Evolutionary conservation across 768 basidiomycete species (phyloP).

Genomic region (Hypsizygus marmoreus): DNA sequence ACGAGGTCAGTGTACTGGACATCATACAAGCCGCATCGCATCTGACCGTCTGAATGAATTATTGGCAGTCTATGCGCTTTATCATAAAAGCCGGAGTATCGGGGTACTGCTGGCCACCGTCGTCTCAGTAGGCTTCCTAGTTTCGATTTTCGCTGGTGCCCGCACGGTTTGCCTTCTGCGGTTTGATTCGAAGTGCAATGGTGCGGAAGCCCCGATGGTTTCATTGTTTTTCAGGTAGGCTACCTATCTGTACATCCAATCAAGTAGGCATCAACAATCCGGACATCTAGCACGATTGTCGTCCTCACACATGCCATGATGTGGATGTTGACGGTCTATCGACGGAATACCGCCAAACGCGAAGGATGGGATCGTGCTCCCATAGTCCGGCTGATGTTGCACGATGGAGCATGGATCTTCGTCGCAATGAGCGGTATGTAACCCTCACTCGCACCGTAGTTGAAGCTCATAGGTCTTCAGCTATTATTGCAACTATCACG

Average conservation of each 20-base stretch:
- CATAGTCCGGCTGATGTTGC: slow-evolving; percentile 9
- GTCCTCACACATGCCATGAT: slow-evolving; percentile 4
- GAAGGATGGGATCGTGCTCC: slow-evolving; percentile 3
- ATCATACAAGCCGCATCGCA: not conserved
- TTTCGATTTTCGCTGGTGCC: not conserved
- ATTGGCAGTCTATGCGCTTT: slow-evolving; percentile 16
- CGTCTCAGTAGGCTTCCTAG: not conserved
- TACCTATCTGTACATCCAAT: too few relatives aligned
- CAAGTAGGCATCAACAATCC: too few relatives aligned
- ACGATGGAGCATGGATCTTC: slow-evolving; percentile 13
- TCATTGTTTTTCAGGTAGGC: too few relatives aligned
- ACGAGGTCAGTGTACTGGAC: slow-evolving; percentile 4
- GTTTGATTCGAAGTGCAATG: too few relatives aligned
- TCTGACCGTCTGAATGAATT: not conserved
- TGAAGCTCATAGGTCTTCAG: not conserved
- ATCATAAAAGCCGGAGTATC: slow-evolving; percentile 8
- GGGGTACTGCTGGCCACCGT: not conserved
- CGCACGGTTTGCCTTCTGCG: not conserved
- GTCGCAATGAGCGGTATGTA: slow-evolving; percentile 6
- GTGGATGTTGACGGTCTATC: slow-evolving; percentile 7
- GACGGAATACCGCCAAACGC: slow-evolving; percentile 4
- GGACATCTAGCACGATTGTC: not conserved
- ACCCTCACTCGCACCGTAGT: not conserved
- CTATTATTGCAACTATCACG: not conserved
- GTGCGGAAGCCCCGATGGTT: too few relatives aligned